Evolutionary conservation across 2,329 filamentous ascomycete genomes (phyloP), one percentile per base, ranked within the genome.

Genomic region (Helotiales sp.): DNA sequence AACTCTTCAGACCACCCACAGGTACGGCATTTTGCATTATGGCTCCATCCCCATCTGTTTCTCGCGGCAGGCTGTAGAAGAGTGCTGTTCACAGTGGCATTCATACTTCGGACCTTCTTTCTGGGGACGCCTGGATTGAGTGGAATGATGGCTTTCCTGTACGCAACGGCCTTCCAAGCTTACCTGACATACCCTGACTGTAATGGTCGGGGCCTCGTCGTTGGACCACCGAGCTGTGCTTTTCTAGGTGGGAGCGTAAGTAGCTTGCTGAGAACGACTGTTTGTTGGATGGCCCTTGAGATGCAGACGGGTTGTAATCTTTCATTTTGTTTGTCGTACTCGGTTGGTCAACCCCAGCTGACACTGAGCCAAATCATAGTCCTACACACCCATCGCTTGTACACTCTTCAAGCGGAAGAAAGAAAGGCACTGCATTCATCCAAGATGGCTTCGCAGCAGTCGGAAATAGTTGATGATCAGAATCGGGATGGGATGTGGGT

Each of bases 311-410:
- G 50, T 55, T 30, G 50, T 28, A 55, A 55, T 55, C 50, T 55
- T 55, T 32, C 50, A 55, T 5, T 55, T 32, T 55, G 50, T 34
- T 34, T 34, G 49, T 52, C 28, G 50, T 55, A 55, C 50, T 55
- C 28, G 34, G 50, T 55, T 55, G 50, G 50, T 20, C 28, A 7
- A 55, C 30, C 50, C 50, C 50, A 55, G 50, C 50, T 55, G 28
- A 55, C 50, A 55, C 50, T 55, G 50, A 55, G 50, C 50, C 17
- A 20, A n/a, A n/a, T n/a, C n/a, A n/a, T n/a, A n/a, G n/a, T n/a
- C n/a, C n/a, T n/a, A n/a, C n/a, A n/a, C n/a, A n/a, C n/a, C n/a
- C n/a, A n/a, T n/a, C n/a, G n/a, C n/a, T n/a, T n/a, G n/a, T n/a
- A n/a, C n/a, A 40, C 11, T 15, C 10, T 40, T 40, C 34, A 7